Conservation (phyloP, 2,329 filamentous ascomycete genomes). For the Lasiodiplodia gonubiensis region DNA sequence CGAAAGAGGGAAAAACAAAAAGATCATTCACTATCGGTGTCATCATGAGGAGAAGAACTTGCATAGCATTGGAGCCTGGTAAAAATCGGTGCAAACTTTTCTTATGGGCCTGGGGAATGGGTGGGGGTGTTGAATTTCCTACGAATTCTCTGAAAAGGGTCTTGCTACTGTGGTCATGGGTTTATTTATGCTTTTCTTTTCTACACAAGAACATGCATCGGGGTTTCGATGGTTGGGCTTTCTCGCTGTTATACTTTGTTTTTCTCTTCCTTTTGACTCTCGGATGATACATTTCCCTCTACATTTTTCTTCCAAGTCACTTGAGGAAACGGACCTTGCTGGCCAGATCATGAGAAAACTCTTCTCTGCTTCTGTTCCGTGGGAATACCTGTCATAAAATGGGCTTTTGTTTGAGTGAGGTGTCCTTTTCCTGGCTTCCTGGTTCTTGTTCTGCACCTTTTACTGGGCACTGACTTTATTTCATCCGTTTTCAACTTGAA, state of each 20-base stretch:
- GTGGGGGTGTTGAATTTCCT: conserved; percentile 6
- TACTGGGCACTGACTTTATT: not conserved
- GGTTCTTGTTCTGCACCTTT: not conserved
- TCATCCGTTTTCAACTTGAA: not conserved
- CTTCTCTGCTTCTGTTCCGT: not conserved
- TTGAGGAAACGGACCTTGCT: not conserved
- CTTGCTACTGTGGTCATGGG: not conserved
- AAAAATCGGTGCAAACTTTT: conserved; percentile 26
- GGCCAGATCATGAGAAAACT: not conserved
- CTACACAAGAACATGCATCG: not conserved
- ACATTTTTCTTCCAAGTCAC: not conserved
- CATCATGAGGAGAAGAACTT: conserved; percentile 20
- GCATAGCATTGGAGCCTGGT: conserved; percentile 29
- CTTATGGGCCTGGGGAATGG: conserved; percentile 16
- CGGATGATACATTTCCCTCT: not conserved
- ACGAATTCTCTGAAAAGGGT: not conserved
- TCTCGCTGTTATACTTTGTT: not conserved
- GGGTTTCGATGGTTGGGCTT: conserved; percentile 1
- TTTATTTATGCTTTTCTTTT: not conserved
- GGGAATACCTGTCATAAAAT: not conserved
- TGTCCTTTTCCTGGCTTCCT: not conserved
- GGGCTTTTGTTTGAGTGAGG: not conserved
- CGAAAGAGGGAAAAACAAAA: not conserved
- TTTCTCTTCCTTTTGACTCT: not conserved
- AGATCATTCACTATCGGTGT: conserved; percentile 21